These are phyloP conservation scores for Puccinia triticina DNA, from an alignment of 1,284 basidiomycete species.

Conservation along the genomic window DNA sequence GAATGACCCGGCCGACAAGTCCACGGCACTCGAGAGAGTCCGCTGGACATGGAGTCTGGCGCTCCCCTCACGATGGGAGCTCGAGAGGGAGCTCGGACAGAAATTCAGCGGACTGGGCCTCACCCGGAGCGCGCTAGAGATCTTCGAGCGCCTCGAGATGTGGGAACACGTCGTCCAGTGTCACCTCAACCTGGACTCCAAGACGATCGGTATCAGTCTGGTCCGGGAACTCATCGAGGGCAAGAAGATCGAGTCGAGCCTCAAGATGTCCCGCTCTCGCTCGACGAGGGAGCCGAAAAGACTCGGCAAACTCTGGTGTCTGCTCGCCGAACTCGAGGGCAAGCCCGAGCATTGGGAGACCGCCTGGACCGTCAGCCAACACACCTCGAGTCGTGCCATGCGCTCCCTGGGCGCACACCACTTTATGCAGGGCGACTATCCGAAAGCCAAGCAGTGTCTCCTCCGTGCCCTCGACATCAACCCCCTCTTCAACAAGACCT, in stretches of 20 bases:
- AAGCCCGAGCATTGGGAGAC: constrained; percentile 71
- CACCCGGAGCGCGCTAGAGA: constrained; percentile 80
- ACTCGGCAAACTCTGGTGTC: constrained; percentile 91
- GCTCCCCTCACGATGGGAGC: constrained; percentile 84
- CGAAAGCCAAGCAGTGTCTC: constrained; percentile 71
- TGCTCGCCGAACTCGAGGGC: constrained; percentile 88
- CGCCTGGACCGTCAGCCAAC: constrained; percentile 80
- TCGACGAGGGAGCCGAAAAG: constrained; percentile 60
- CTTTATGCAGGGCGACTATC: constrained; percentile 72
- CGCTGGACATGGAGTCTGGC: constrained; percentile 76
- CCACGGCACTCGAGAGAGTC: constrained; percentile 68
- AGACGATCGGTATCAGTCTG: constrained; percentile 74
- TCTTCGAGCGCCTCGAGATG: constrained; percentile 90
- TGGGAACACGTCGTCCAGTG: constrained; percentile 93
- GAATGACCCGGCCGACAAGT: constrained; percentile 29
- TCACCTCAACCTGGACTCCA: constrained; percentile 75
- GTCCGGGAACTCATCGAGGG: constrained; percentile 83
- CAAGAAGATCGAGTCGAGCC: constrained; percentile 75
- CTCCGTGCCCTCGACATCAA: constrained; percentile 80
- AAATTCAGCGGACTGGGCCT: constrained; percentile 82
- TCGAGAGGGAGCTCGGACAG: constrained; percentile 82
- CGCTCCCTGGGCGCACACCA: constrained; percentile 84
- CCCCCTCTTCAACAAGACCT: constrained; percentile 79
- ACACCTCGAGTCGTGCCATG: constrained; percentile 83
- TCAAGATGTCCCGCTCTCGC: constrained; percentile 65